Base-by-base conservation (phyloP, 768 basidiomycete species). In the Termitomyces sp. region DNA sequence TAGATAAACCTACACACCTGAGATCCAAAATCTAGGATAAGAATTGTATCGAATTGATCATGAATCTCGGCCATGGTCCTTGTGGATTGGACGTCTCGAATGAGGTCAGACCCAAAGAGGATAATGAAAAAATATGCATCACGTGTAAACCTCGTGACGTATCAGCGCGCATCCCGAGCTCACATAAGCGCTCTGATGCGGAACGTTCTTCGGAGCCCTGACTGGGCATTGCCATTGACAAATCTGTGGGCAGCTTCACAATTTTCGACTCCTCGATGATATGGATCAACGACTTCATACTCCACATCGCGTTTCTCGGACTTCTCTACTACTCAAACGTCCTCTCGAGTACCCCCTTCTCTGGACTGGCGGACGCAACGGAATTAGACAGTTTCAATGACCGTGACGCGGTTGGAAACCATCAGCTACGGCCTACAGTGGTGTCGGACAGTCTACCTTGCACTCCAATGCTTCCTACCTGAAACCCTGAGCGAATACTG, bases 21-120 rank as follows among this genome's bases (percentile, higher is more conserved):
- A 10, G 94, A 97, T 53, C 96, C 96, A 72, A 98, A 98, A 72
- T 98, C 96, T 34, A 98, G 77, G 65, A 98, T 97, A 42, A 98
- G 85, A 61, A 98, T 86, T 23, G 95, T 95, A 67, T 98, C 94
- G 69, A 96, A 98, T 62, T 94, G 86, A 71, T 92, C 88, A 72
- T 96, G 93, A 64, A 97, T 97, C 70, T 93, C 91, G 12, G 87
- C 78, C 89, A 91, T 91, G 52, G 34, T 45, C 34, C 4, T 17
- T 16, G 23, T 46, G 32, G 40, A 8, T n/a, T 37, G 14, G 21
- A 44, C n/a, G 45, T 14, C 30, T n/a, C n/a, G 16, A 39, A 44
- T 11, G 28, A 41, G 5, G 12, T 30, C 45, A 10, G 16, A n/a
- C 11, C 30, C 17, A 16, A 32, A 44, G 21, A 7, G 45, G 35